Conservation (phyloP, 1,284 basidiomycete genomes). For the Ceratobasidium sp. region DNA sequence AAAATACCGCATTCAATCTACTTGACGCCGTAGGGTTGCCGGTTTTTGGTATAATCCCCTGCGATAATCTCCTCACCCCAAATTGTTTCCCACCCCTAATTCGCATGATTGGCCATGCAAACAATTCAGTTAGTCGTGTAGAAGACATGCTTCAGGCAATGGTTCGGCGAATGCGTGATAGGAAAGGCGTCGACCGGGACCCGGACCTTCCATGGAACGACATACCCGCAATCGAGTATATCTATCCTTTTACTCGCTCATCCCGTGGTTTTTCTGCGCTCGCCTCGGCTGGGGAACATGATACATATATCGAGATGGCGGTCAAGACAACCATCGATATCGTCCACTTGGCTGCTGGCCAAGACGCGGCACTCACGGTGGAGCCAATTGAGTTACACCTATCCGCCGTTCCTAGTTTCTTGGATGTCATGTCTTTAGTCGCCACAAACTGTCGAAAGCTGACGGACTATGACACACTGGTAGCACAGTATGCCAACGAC, state of each 20-base stretch:
- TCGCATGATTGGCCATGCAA: conserved; percentile 19
- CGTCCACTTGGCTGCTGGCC: background rate
- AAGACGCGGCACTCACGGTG: background rate
- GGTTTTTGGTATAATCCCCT: background rate
- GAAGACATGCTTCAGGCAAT: background rate
- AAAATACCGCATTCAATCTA: background rate
- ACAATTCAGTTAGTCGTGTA: background rate
- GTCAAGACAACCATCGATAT: background rate
- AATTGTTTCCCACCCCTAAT: background rate
- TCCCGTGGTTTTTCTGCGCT: background rate
- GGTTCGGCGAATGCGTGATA: background rate
- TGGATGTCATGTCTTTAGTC: background rate
- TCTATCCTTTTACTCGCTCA: background rate
- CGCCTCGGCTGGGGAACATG: background rate
- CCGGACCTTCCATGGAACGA: conserved; percentile 14
- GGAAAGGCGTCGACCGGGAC: background rate
- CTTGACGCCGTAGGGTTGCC: background rate
- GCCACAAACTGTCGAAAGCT: background rate
- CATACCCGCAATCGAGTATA: conserved; percentile 14
- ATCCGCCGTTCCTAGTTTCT: background rate
- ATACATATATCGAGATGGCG: background rate
- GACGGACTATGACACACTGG: background rate
- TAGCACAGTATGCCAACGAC: background rate
- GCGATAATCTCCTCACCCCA: background rate
- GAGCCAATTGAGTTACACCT: background rate